These are phyloP conservation scores for Aphanoascus verrucosus DNA, from an alignment of 2,329 filamentous ascomycete genomes.

Conservation along the genomic window DNA sequence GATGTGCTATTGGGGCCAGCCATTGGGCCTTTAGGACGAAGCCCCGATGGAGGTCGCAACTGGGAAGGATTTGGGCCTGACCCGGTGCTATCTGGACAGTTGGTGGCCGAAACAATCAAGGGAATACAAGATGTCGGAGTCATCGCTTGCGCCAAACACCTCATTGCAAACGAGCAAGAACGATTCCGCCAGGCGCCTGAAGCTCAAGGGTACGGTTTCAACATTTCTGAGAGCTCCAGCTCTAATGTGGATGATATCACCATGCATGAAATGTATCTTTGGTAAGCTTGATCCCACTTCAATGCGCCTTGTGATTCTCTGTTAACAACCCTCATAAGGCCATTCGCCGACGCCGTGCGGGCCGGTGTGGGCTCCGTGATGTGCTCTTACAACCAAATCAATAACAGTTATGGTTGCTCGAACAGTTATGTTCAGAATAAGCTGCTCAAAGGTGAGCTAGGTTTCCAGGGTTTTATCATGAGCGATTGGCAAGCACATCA, in stretches of 20 bases:
- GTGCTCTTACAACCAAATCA: slow-evolving; percentile 65
- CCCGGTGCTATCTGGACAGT: slow-evolving; percentile 61
- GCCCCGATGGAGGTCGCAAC: slow-evolving; percentile 57
- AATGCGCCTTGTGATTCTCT: neutral
- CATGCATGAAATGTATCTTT: slow-evolving; percentile 54
- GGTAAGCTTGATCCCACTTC: slow-evolving; percentile 26
- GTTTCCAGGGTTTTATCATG: slow-evolving; percentile 62
- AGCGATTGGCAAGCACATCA: slow-evolving; percentile 71
- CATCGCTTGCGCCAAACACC: slow-evolving; percentile 75
- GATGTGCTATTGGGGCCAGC: slow-evolving; percentile 69
- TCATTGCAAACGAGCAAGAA: slow-evolving; percentile 63
- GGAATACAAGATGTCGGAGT: slow-evolving; percentile 75
- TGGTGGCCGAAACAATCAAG: slow-evolving; percentile 60
- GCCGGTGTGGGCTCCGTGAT: slow-evolving; percentile 57
- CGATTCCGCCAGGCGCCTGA: slow-evolving; percentile 55
- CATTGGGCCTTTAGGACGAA: slow-evolving; percentile 59
- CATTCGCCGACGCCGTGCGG: slow-evolving; percentile 57
- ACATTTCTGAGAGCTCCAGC: slow-evolving; percentile 52
- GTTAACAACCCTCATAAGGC: slow-evolving; percentile 31
- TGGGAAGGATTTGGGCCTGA: slow-evolving; percentile 62
- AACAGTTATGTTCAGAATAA: slow-evolving; percentile 51
- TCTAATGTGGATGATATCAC: slow-evolving; percentile 54
- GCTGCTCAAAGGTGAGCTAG: slow-evolving; percentile 59
- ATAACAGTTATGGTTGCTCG: slow-evolving; percentile 57
- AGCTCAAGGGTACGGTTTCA: slow-evolving; percentile 48